phyloP scores from a whole-genome alignment of 2,329 filamentous ascomycete genomes.

The Xylariaceae sp. region DNA sequence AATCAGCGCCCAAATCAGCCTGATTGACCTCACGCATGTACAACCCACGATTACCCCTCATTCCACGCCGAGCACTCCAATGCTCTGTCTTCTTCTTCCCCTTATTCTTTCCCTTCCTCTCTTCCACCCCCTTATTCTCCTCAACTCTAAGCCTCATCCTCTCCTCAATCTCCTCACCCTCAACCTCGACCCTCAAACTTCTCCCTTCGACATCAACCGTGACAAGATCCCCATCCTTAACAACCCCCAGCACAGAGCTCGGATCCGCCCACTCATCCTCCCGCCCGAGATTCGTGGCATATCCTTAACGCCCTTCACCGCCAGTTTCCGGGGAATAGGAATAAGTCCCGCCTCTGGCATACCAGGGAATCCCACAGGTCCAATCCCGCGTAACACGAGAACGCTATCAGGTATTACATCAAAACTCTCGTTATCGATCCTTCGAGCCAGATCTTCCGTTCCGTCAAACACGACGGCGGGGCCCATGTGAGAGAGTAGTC shows the following conservation, averaged over 20 bases:
- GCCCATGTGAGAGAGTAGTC: slow-evolving; percentile 43
- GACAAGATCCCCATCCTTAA: slow-evolving; percentile 72
- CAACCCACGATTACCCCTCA: slow-evolving; percentile 55
- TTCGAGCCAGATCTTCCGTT: slow-evolving; percentile 68
- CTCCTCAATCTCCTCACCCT: slow-evolving; percentile 62
- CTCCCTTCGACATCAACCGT: slow-evolving; percentile 71
- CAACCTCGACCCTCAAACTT: slow-evolving; percentile 56
- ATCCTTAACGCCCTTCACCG: slow-evolving; percentile 69
- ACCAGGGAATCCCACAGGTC: slow-evolving; percentile 82
- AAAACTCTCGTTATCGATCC: slow-evolving; percentile 54
- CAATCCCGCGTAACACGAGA: slow-evolving; percentile 81
- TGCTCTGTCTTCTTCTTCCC: too few species aligned
- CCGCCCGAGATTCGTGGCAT: slow-evolving; percentile 85
- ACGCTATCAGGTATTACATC: slow-evolving; percentile 60
- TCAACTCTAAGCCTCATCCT: slow-evolving; percentile 63
- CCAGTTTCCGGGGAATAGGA: slow-evolving; percentile 70
- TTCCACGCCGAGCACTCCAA: too few species aligned
- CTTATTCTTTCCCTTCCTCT: slow-evolving; percentile 35
- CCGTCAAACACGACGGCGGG: slow-evolving; percentile 64
- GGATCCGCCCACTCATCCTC: slow-evolving; percentile 76
- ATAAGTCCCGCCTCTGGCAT: slow-evolving; percentile 80
- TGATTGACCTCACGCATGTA: slow-evolving; percentile 59
- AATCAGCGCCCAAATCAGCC: slow-evolving; percentile 56
- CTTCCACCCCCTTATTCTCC: slow-evolving; percentile 43
- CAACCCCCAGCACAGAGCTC: slow-evolving; percentile 71